These are phyloP conservation scores for Aspergillus coremiiformis DNA, from an alignment of 495 filamentous ascomycete genomes.

Conservation along the genomic window DNA sequence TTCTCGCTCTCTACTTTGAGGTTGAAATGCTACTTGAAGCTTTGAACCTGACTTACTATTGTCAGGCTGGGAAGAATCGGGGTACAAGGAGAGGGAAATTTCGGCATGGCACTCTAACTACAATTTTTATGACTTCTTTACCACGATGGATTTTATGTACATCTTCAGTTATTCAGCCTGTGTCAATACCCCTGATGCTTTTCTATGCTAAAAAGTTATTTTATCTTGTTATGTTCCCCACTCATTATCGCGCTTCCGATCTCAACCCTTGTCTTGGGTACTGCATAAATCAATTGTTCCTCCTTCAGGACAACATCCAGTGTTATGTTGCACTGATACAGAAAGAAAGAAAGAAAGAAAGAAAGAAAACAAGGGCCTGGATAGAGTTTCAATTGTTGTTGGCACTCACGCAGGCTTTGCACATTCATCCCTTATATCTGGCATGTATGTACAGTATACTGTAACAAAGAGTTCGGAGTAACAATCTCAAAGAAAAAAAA, in stretches of 20 bases:
- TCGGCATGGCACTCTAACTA: neutral
- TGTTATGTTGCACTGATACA: too few relatives aligned
- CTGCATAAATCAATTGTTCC: neutral
- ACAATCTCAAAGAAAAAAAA: too few relatives aligned
- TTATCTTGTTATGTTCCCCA: constrained; percentile 8
- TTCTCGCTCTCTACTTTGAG: neutral
- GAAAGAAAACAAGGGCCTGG: too few relatives aligned
- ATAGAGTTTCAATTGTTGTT: too few relatives aligned
- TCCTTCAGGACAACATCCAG: neutral
- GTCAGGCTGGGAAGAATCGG: neutral
- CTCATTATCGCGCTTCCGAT: neutral
- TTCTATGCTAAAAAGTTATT: constrained; percentile 15
- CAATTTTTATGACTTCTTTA: neutral
- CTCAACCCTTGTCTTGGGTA: neutral
- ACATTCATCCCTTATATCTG: too few relatives aligned
- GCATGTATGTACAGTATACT: too few relatives aligned
- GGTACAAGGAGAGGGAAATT: constrained; percentile 5
- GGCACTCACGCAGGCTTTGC: too few relatives aligned
- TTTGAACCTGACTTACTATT: neutral
- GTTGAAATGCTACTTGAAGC: neutral
- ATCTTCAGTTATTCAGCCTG: constrained; percentile 20
- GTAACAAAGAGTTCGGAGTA: too few relatives aligned
- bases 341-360: too few relatives aligned
- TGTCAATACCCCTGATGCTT: constrained; percentile 28
- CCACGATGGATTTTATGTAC: constrained; percentile 23